A percentile compares a stretch with the other conserved stretches of the same genome.
These are phyloP conservation scores for Yarrowia keelungensis DNA, from an alignment of 805 yeast genomes.

Conservation along the genomic window DNA sequence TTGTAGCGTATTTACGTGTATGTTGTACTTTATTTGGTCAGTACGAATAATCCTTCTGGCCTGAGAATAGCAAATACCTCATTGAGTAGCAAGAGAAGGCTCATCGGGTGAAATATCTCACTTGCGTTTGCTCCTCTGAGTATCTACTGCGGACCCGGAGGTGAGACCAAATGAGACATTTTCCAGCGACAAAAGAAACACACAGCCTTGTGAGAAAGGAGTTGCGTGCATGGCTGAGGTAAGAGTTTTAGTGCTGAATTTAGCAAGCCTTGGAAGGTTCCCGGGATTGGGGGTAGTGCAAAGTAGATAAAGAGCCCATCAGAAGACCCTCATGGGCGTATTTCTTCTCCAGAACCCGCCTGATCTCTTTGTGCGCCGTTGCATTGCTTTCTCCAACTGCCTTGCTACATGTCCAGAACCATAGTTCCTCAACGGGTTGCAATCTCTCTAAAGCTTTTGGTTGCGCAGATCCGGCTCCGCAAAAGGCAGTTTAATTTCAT, in stretches of 20 bases:
- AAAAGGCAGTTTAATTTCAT: slow-evolving; percentile 7
- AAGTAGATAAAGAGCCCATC: no score
- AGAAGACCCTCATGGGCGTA: no score
- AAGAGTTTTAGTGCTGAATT: not conserved
- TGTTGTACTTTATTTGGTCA: no score
- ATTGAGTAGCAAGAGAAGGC: not conserved
- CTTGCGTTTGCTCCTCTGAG: not conserved
- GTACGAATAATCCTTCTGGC: no score
- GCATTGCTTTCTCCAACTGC: not conserved
- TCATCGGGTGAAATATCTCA: no score
- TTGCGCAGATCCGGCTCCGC: slow-evolving; percentile 13
- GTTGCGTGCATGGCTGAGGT: not conserved
- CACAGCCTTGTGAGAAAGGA: not conserved
- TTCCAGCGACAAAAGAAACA: not conserved
- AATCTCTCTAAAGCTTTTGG: not conserved
- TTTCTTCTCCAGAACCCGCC: no score
- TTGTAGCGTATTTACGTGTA: not conserved
- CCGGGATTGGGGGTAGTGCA: no score
- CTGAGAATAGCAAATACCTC: not conserved
- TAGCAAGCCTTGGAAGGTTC: slow-evolving; percentile 3
- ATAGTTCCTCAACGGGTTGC: no score
- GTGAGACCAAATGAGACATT: slow-evolving; percentile 13
- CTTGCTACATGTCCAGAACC: not conserved
- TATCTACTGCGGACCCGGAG: not conserved
- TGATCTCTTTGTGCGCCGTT: not conserved